phyloP scores from a whole-genome alignment of 306 rosid species.

The Vigna mungo region DNA sequence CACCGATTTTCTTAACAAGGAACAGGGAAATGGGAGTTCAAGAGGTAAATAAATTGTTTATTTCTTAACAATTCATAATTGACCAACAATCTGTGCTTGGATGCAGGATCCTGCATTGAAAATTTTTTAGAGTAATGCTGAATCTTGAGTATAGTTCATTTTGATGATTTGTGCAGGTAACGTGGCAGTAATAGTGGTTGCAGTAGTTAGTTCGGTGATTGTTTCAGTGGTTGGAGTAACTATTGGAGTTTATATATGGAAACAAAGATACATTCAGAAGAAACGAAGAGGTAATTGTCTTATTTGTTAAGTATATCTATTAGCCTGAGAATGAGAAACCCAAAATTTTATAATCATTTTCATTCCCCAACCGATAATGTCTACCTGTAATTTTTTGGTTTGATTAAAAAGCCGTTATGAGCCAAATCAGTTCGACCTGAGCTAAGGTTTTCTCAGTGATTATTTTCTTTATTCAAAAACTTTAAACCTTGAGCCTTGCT shows the following conservation, averaged over 20 bases:
- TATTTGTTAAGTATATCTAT: background rate
- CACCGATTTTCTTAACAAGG: conserved; percentile 75
- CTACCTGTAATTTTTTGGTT: too few species aligned
- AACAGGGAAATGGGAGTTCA: conserved; percentile 52
- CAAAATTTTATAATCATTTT: background rate
- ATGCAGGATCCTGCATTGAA: conserved; percentile 11
- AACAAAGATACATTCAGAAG: conserved; percentile 74
- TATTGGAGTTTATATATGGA: conserved; percentile 73
- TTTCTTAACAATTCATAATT: background rate
- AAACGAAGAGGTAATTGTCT: conserved; percentile 76
- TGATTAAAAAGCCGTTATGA: background rate
- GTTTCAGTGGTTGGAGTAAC: conserved; percentile 59
- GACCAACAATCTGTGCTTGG: conserved; percentile 20
- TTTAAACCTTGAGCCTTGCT: conserved; percentile 7
- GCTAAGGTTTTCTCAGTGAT: background rate
- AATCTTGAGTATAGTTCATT: conserved; percentile 35
- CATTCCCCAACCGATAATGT: background rate
- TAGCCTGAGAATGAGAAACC: conserved; percentile 10
- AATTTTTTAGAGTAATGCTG: background rate
- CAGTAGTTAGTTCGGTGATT: conserved; percentile 70
- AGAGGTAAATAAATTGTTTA: conserved; percentile 52
- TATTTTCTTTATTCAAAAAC: background rate
- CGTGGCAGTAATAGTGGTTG: conserved; percentile 55
- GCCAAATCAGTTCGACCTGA: background rate
- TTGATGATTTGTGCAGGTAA: conserved; percentile 62